These are phyloP conservation scores for Ceratocystis papillata DNA, from an alignment of 2,329 filamentous ascomycete species.

Conservation along the genomic window DNA sequence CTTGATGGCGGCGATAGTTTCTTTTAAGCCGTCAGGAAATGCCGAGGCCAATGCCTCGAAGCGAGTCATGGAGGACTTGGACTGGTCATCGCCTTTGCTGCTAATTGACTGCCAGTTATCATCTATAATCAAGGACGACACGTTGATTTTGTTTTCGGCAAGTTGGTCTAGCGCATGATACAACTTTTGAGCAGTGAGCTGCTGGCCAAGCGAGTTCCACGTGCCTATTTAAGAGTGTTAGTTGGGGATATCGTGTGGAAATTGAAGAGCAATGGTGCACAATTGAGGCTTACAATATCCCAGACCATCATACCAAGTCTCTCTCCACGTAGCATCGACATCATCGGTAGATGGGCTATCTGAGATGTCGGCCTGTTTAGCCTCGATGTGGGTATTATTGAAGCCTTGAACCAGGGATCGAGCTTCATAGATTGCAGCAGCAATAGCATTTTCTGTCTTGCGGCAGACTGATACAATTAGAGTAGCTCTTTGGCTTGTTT, in stretches of 20 bases:
- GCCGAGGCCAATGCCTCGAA: constrained; percentile 75
- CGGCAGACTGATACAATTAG: constrained; percentile 62
- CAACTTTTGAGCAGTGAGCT: constrained; percentile 70
- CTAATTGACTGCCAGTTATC: constrained; percentile 88
- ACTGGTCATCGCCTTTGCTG: constrained; percentile 40
- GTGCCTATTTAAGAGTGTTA: constrained; percentile 44
- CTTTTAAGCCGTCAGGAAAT: constrained; percentile 71
- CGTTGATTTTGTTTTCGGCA: constrained; percentile 58
- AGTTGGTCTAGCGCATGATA: constrained; percentile 62
- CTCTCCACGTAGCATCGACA: constrained; percentile 56
- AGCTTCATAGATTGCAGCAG: constrained; percentile 80
- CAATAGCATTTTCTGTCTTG: constrained; percentile 63
- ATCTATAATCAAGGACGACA: constrained; percentile 85
- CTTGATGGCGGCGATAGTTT: constrained; percentile 58
- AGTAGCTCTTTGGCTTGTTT: constrained; percentile 43
- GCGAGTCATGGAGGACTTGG: constrained; percentile 57
- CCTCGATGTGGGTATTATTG: background rate
- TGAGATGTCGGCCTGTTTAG: background rate
- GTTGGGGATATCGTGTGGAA: background rate
- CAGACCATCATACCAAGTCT: constrained; percentile 85
- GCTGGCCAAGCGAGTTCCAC: constrained; percentile 85
- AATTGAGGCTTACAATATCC: constrained; percentile 61
- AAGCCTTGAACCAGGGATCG: constrained; percentile 38
- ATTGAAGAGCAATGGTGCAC: background rate
- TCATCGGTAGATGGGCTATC: constrained; percentile 32